Base-by-base conservation (phyloP, 2,329 filamentous ascomycete species). In the Sarocladium strictum region DNA sequence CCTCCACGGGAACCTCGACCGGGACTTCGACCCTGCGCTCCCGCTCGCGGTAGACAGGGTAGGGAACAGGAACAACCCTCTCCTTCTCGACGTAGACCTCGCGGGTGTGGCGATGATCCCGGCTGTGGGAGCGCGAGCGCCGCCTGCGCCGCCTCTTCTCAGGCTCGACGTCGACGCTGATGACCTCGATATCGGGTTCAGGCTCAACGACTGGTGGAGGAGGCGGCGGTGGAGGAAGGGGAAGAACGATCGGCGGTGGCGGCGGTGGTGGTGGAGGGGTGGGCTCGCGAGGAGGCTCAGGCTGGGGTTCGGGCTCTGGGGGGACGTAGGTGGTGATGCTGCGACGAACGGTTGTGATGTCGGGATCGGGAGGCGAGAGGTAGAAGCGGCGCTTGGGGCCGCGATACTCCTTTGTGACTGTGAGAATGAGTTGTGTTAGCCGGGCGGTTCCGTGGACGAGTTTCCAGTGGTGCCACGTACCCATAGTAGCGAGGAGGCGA, bases 31-130 rank as follows among this genome's bases (percentile, higher is more conserved):
- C 50, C 57, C 65, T 61, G 33, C 69, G 69, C 60, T 69, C 70
- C 26, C 65, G 38, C 41, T 58, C 57, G 17, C 19, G 35, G 19
- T 72, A 74, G 2, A 76, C 69, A 7, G 68, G 72, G 41, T 69
- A 63, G 10, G 68, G 69, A 7, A 74, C 64, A 33, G 74, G 76
- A 15, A 79, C 68, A 49, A 76, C 60, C 53, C 71, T 69, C 62
- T 82, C 79, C 24, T 78, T 72, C 66, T 81, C 77, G 57, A 81
- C 72, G 62, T 76, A 71, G 51, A 79, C 69, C 62, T 81, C 77
- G 50, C 57, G 56, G 17, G 58, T 62, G 54, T 61, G 62, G 57
- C 62, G 62, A 57, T 64, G 65, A 51, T 63, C 64, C 12, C 64
- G 62, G 56, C 64, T 66, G 53, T 64, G 63, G 2, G 50, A 53